Conservation (phyloP, 73 alveolate species). For the Stentor roeselii region DNA sequence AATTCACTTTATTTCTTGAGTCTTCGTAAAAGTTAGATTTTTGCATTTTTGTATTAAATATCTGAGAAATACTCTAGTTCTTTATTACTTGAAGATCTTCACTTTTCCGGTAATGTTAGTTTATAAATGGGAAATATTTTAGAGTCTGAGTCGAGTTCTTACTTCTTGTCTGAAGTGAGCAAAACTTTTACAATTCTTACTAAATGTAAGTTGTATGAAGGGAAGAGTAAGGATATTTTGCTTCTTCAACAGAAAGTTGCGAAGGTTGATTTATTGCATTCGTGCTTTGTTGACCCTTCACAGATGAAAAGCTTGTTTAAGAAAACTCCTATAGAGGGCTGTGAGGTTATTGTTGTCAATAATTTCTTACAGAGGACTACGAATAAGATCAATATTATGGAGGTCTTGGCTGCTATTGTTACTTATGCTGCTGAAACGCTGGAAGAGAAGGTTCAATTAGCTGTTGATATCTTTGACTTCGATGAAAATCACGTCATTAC, state of each 20-base stretch:
- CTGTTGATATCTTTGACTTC: slow-evolving; percentile 12
- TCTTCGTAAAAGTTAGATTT: too few relatives aligned
- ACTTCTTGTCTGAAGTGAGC: not conserved
- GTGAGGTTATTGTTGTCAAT: not conserved
- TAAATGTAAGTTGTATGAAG: not conserved
- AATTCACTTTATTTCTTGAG: too few relatives aligned
- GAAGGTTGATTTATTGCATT: not conserved
- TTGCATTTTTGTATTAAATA: too few relatives aligned
- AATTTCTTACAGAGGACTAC: not conserved
- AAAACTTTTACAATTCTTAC: not conserved
- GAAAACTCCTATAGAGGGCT: not conserved
- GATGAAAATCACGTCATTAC: slow-evolving; percentile 15
- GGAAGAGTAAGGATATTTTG: not conserved
- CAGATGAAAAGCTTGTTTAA: not conserved
- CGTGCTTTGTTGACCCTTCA: not conserved
- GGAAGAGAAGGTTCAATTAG: slow-evolving; percentile 15
- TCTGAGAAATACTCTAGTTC: too few relatives aligned
- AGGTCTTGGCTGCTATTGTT: slow-evolving; percentile 20
- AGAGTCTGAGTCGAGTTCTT: not conserved
- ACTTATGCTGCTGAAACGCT: not conserved
- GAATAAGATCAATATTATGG: slow-evolving; percentile 2
- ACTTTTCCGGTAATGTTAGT: too few relatives aligned
- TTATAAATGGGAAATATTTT: not conserved
- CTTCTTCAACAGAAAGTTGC: not conserved
- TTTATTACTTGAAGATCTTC: too few relatives aligned